Evolutionary conservation across 805 yeast genomes (phyloP).

Genomic region (Wickerhamiella azymoides): DNA sequence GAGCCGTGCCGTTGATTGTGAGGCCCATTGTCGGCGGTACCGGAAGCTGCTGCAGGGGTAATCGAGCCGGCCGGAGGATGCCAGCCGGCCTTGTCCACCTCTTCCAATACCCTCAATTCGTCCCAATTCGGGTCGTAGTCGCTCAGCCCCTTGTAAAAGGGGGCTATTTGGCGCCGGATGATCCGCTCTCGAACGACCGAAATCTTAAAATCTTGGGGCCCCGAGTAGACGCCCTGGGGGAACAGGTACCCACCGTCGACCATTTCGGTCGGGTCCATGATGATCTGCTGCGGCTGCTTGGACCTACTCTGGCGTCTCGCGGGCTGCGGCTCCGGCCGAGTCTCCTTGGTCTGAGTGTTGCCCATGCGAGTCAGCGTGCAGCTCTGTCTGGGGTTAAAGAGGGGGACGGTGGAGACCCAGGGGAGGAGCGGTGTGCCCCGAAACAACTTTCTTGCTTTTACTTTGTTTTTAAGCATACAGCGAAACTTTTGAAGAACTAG

Average conservation of each 20-base stretch:
- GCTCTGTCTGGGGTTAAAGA: neutral
- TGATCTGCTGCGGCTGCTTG: conserved; percentile 16
- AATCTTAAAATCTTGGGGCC: conserved; percentile 61
- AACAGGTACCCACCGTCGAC: conserved; percentile 94
- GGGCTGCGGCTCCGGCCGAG: conserved; percentile 10
- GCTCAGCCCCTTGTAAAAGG: conserved; percentile 80
- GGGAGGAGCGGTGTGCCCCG: no score
- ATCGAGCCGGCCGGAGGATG: neutral
- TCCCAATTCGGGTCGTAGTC: conserved; percentile 64
- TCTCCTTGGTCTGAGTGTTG: conserved; percentile 21
- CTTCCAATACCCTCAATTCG: conserved; percentile 47
- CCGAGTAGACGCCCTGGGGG: conserved; percentile 76
- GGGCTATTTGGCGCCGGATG: conserved; percentile 60
- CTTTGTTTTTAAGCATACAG: no score
- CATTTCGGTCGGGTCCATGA: conserved; percentile 33
- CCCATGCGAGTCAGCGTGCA: conserved; percentile 17
- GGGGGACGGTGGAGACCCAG: no score
- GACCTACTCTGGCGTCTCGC: neutral
- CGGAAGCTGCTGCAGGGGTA: neutral
- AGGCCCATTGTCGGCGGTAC: neutral
- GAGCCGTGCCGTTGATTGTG: neutral
- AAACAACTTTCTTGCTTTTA: no score
- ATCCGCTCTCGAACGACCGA: conserved; percentile 60
- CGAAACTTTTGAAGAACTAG: no score
- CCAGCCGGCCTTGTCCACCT: conserved; percentile 14